Base-by-base conservation (phyloP, 2,329 filamentous ascomycete genomes). In the Colletotrichum destructivum region DNA sequence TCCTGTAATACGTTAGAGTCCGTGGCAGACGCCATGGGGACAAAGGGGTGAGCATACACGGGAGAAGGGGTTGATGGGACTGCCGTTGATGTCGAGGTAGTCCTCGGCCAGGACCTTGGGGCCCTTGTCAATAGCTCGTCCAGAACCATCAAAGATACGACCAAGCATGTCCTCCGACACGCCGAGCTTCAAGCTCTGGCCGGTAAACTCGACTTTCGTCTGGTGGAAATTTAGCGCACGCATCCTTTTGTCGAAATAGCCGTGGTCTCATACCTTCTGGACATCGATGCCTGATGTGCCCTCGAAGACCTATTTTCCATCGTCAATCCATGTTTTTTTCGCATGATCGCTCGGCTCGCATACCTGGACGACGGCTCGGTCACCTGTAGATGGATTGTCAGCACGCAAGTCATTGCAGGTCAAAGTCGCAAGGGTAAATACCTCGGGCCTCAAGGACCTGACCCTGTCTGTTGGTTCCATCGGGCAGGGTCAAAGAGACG, bases 121-220 rank as follows among this genome's bases (percentile, higher is more conserved):
- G 66, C 97, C 96, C 87, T 98, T 99, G 87, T 99, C 96, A 83
- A 99, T 99, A 77, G 97, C 94, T 84, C 96, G 93, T 81, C 96
- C 96, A 73, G 96, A 98, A 79, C 96, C 96, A 87, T 99, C 95
- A 82, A 99, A 99, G 84, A 98, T 95, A 87, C 97, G 96, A 76
- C 96, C 96, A 85, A 99, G 86, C 96, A 99, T 99, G 87, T 99
- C 96, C 86, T 99, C 97, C 63, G 96, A 98, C 72, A 99, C 96
- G 84, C 96, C 96, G 64, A 99, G 93, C 90, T 98, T 98, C 87
- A 99, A 87, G 87, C 94, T 98, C 86, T 98, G 90, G 73, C 96
- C 96, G 42, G 94, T 97, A 84, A 99, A 98, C 83, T 99, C 94
- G 83, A 99, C 96, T 89, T 93, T 97, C 66, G 96, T 98, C 95